Evolutionary conservation across 345 rosid species (phyloP), one percentile per base, ranked within the genome.

Genomic region (Populus pruinosa): DNA sequence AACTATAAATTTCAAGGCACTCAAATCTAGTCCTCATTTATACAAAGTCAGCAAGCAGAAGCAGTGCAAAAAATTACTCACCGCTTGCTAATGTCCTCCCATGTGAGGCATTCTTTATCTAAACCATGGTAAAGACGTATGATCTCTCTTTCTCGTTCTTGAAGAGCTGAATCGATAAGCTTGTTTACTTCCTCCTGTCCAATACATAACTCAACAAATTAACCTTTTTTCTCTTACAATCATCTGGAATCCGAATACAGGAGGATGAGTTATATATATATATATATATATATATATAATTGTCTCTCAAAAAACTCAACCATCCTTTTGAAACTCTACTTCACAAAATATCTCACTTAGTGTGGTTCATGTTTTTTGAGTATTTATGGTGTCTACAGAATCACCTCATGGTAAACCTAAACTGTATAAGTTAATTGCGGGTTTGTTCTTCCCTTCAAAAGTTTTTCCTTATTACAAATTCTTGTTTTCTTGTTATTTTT

Each of bases 51-150:
- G 18, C 31, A 61, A 23, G 59, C 38, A 61, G 31, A 71, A 72
- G 36, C 62, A 2, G 50, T 50, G 18, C 9, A 4, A 25, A 12
- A n/a, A 39, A 41, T 49, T 35, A 81, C 90, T 87, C 78, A 93
- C 99, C 96, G 89, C 84, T 93, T 96, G 75, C 99, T 96, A 64
- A 96, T 96, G 80, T 96, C 97, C 86, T 93, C 98, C 96, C 98
- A 91, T n/a, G 98, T 91, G 77, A 93, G 96, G 82, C 91, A 84
- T 89, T 89, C 92, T 6, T 86, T 84, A 80, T 88, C 96, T 41
- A 92, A 86, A 70, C 97, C 98, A 65, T 93, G 83, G 85, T 96
- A 96, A 73, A 93, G 92, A 29, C 93, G 89, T 27, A 96, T 87
- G 23, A 96, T 96, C 77, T 96, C 94, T 83, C 82, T 87, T 72